These are phyloP conservation scores for Chalciporus sp. DNA, from an alignment of 1,284 basidiomycete genomes.

Conservation along the genomic window DNA sequence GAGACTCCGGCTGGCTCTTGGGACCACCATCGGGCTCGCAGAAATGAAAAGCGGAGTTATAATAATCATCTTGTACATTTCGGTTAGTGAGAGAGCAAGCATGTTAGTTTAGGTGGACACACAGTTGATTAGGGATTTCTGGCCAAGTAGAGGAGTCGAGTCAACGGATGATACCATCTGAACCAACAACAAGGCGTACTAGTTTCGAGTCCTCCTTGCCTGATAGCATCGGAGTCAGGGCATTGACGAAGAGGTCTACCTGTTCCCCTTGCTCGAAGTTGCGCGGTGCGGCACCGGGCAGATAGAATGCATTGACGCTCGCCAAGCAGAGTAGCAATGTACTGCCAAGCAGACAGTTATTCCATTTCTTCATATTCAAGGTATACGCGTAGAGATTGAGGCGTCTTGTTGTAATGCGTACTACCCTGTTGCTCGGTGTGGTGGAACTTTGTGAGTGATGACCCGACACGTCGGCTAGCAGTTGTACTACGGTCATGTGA, in stretches of 20 bases:
- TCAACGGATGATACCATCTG: slow-evolving; percentile 11
- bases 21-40: slow-evolving; percentile 82
- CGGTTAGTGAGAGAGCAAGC: slow-evolving; percentile 13
- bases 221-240: slow-evolving; percentile 82
- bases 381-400: neutral
- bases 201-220: slow-evolving; percentile 75
- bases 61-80: slow-evolving; percentile 73
- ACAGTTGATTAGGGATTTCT: slow-evolving; percentile 88
- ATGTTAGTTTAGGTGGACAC: slow-evolving; percentile 24
- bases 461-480: too few species aligned
- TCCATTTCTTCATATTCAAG: slow-evolving; percentile 23
- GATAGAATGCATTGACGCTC: slow-evolving; percentile 56
- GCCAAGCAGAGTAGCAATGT: slow-evolving; percentile 22
- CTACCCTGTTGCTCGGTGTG: neutral
- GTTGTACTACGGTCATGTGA: neutral
- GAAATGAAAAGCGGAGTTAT: slow-evolving; percentile 84
- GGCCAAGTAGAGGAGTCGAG: slow-evolving; percentile 1
- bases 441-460: neutral
- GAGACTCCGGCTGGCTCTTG: slow-evolving; percentile 80
- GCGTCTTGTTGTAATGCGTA: neutral
- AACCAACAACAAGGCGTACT: slow-evolving; percentile 45
- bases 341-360: slow-evolving; percentile 14
- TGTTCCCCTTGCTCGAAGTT: slow-evolving; percentile 72
- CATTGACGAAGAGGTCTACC: slow-evolving; percentile 83
- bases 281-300: slow-evolving; percentile 80